Evolutionary conservation across 345 rosid genomes (phyloP), one percentile per base, ranked within the genome.

Genomic region (Citropsis articulata): DNA sequence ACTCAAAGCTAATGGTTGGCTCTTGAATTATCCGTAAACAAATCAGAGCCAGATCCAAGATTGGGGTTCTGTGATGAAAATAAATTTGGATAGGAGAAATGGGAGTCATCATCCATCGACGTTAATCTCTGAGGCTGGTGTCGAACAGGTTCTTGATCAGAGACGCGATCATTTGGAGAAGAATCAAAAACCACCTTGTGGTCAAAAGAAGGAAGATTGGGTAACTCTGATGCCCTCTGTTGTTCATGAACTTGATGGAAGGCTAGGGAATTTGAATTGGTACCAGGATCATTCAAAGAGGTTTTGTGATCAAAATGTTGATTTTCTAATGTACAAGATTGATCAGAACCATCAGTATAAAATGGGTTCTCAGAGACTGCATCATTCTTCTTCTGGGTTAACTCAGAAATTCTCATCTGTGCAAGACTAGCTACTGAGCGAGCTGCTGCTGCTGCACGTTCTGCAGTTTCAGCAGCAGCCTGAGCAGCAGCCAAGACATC

Each of bases 401-500:
- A 88, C 82, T 87, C 97, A 25, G 80, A 71, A 78, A 93, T 93
- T 86, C 93, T 90, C 66, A 91, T 83, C 83, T 93, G 98, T 60
- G 98, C 98, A 78, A 95, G 94, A 84, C 90, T 84, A 72, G 99
- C 99, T 64, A 92, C 99, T 71, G 97, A 83, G 72, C 97, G 90
- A 80, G 99, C 97, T 28, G 93, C 97, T 25, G 93, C 82, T 66
- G 97, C 99, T 6, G 99, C 97, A 79, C 86, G 88, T 80, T 95
- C 99, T 10, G 99, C 99, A 62, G 87, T 71, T 55, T 93, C 98
- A 35, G 97, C 98, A 81, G 99, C 99, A 70, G 94, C 85, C 70
- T 92, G 94, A 74, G 98, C 98, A 68, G 98, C 98, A 57, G 84
- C 90, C 78, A 95, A 73, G 55, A 95, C 94, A 76, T 95, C 99